A percentile compares a stretch with the other conserved stretches of the same genome.
These are phyloP conservation scores for Endothia cerciana DNA, from an alignment of 2,329 filamentous ascomycete species.

Conservation along the genomic window DNA sequence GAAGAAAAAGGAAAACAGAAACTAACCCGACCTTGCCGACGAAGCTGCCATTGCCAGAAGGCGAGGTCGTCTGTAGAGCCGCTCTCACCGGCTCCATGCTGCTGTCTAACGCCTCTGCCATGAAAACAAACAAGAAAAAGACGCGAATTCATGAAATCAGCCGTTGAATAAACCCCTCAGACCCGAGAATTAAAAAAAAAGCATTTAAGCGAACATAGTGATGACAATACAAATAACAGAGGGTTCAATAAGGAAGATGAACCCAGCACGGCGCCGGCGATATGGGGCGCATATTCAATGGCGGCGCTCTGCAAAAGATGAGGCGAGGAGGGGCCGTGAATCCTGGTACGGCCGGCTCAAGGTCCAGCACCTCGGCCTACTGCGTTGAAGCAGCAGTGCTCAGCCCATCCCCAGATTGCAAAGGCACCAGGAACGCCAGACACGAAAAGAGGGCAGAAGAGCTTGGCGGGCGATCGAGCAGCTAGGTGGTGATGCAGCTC, in stretches of 20 bases:
- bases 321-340: not conserved
- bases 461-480: no score
- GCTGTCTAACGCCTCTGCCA: slow-evolving; percentile 18
- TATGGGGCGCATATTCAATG: not conserved
- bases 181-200: not conserved
- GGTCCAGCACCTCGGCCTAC: not conserved
- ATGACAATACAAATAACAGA: not conserved
- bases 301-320: not conserved
- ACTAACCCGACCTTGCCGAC: not conserved
- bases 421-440: not conserved
- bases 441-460: no score
- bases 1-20: not conserved
- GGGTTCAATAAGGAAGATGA: not conserved
- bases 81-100: slow-evolving; percentile 11
- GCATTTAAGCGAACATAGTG: not conserved
- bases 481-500: no score
- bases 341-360: not conserved
- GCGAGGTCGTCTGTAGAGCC: not conserved
- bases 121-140: not conserved
- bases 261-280: not conserved
- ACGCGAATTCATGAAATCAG: not conserved
- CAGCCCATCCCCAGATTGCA: not conserved
- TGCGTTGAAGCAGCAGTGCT: slow-evolving; percentile 26
- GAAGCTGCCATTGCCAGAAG: not conserved
- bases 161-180: no score